Percentiles rank a stretch among this genome's conserved stretches.
Conservation (phyloP, 1,284 basidiomycete species). For the Takashimella koratensis region DNA sequence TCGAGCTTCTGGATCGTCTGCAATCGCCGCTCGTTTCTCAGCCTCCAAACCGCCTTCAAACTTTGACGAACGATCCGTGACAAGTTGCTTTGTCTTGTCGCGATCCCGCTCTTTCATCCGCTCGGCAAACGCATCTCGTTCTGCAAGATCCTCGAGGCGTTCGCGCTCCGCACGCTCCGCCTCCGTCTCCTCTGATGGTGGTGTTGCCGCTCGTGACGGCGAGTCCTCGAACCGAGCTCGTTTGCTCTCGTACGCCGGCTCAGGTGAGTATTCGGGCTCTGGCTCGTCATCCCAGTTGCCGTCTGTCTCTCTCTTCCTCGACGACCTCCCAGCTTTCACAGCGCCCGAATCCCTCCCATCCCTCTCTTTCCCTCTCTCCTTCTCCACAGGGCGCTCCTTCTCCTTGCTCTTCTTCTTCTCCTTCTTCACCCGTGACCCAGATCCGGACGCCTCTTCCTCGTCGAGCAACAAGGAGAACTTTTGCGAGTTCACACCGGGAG, state of each 20-base stretch:
- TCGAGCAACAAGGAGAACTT: constrained; percentile 76
- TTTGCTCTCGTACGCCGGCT: constrained; percentile 46
- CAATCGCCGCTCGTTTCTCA: constrained; percentile 71
- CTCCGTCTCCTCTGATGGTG: constrained; percentile 56
- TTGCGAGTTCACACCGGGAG: constrained; percentile 61
- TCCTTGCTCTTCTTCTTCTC: constrained; percentile 47
- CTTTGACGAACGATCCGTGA: constrained; percentile 84
- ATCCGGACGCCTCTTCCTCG: constrained; percentile 55
- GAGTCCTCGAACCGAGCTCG: constrained; percentile 43
- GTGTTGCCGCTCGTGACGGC: constrained; percentile 37
- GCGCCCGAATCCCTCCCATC: constrained; percentile 38
- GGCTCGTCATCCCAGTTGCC: constrained; percentile 52
- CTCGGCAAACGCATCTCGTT: constrained; percentile 89
- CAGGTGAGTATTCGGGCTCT: constrained; percentile 71
- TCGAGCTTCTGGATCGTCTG: constrained; percentile 79
- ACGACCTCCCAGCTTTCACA: constrained; percentile 58
- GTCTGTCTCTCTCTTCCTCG: constrained; percentile 68
- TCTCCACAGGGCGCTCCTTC: constrained; percentile 54
- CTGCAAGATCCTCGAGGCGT: constrained; percentile 70
- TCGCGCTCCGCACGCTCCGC: constrained; percentile 68
- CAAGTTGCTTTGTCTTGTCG: constrained; percentile 82
- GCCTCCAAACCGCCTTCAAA: constrained; percentile 74
- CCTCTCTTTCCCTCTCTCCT: constrained; percentile 36
- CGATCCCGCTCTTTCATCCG: constrained; percentile 79
- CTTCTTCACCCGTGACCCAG: constrained; percentile 45